Evolutionary conservation across 2,329 filamentous ascomycete genomes (phyloP).

Genomic region (Botrytis sinoallii): DNA sequence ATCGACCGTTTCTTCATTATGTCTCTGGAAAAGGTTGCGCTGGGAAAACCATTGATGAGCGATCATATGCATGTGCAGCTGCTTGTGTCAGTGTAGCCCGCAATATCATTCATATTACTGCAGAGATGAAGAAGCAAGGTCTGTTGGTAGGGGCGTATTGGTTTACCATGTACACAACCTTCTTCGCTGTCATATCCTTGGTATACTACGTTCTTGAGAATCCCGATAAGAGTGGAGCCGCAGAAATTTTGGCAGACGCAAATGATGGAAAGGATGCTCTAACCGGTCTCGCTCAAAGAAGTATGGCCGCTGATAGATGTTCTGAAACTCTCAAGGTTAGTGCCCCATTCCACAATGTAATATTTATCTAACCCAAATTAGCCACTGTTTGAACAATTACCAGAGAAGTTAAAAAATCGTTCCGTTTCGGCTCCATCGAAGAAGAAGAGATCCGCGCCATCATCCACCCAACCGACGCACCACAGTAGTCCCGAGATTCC

Average conservation of each 20-base stretch:
- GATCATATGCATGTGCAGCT: constrained; percentile 72
- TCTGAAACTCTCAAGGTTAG: constrained; percentile 72
- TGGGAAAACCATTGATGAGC: constrained; percentile 63
- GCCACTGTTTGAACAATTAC: constrained; percentile 80
- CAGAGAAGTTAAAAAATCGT: constrained; percentile 62
- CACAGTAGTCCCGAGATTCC: constrained; percentile 29
- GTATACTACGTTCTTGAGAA: constrained; percentile 81
- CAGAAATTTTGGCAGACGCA: constrained; percentile 82
- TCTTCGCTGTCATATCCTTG: constrained; percentile 75
- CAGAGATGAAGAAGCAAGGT: constrained; percentile 71
- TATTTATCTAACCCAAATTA: constrained; percentile 41
- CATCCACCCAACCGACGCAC: constrained; percentile 39
- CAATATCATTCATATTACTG: constrained; percentile 76
- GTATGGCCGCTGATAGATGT: constrained; percentile 85
- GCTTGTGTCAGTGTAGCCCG: constrained; percentile 58
- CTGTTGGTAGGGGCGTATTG: constrained; percentile 79
- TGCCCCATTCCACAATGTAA: constrained; percentile 21
- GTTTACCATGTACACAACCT: constrained; percentile 83
- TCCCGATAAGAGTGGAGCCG: constrained; percentile 67
- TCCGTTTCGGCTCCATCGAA: constrained; percentile 41
- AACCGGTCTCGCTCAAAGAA: constrained; percentile 73
- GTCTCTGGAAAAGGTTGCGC: constrained; percentile 62
- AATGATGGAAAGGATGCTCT: constrained; percentile 81
- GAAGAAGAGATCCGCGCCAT: constrained; percentile 57
- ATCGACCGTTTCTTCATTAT: constrained; percentile 81